Conservation (phyloP, 192 early-diverging fungal genomes). For the Umbelopsis sp. region DNA sequence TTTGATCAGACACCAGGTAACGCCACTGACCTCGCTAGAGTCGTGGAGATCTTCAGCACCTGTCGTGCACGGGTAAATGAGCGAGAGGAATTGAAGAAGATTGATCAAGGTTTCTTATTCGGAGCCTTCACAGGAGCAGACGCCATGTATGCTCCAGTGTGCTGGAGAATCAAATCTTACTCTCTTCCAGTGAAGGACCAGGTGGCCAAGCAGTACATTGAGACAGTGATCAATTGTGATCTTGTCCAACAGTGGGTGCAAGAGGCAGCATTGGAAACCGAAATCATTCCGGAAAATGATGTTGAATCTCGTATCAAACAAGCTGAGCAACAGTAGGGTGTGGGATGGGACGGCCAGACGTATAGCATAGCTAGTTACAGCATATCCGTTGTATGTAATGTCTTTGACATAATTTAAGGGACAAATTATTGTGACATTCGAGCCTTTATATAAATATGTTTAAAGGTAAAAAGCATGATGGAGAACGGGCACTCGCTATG, state of each 20-base stretch:
- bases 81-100: slow-evolving; percentile 28
- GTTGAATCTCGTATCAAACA: not conserved
- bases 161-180: slow-evolving; percentile 28
- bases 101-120: slow-evolving; percentile 43
- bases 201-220: slow-evolving; percentile 29
- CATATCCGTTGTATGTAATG: no score
- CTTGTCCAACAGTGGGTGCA: slow-evolving; percentile 37
- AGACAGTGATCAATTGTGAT: slow-evolving; percentile 25
- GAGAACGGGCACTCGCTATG: no score
- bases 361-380: no score
- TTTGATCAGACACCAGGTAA: slow-evolving; percentile 17
- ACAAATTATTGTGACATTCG: no score
- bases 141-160: slow-evolving; percentile 44
- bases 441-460: no score
- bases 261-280: slow-evolving; percentile 24
- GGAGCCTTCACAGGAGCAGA: slow-evolving; percentile 42
- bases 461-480: no score
- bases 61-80: not conserved
- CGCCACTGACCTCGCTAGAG: slow-evolving; percentile 24
- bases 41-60: slow-evolving; percentile 29
- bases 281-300: slow-evolving; percentile 34
- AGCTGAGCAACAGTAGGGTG: not conserved
- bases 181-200: slow-evolving; percentile 20
- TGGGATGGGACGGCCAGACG: no score
- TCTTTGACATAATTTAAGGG: no score